Conservation (phyloP, 176 grass and related monocot genomes). For the Elymus sibiricus region DNA sequence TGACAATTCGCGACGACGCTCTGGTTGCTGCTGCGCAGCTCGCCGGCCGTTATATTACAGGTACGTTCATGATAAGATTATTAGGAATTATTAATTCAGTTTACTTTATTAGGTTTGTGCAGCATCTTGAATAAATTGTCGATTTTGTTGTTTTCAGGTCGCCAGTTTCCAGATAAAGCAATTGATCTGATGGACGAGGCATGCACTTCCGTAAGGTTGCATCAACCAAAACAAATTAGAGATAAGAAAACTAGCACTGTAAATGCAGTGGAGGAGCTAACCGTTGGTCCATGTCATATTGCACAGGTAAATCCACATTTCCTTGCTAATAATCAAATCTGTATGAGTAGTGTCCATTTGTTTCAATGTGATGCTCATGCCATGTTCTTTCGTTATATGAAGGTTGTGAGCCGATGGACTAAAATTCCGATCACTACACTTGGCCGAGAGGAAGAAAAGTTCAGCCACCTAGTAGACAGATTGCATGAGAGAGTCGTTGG, state of each 20-base stretch:
- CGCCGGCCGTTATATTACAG: slow-evolving; percentile 9
- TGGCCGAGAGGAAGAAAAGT: background rate
- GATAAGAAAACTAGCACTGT: background rate
- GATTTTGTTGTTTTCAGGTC: background rate
- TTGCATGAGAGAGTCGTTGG: slow-evolving; percentile 26
- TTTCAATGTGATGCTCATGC: background rate
- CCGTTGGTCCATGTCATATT: background rate
- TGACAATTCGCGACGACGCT: background rate
- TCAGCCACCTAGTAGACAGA: background rate
- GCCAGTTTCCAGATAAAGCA: slow-evolving; percentile 30
- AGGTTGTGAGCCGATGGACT: slow-evolving; percentile 23
- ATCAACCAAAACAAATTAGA: background rate
- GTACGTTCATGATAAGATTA: background rate
- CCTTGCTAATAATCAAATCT: background rate
- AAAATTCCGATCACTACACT: slow-evolving; percentile 36
- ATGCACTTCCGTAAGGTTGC: background rate
- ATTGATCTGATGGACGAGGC: slow-evolving; percentile 34
- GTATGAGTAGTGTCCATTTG: background rate
- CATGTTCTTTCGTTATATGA: background rate
- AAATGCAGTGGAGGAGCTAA: background rate
- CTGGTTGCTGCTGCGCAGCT: slow-evolving; percentile 3
- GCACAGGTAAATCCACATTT: background rate
- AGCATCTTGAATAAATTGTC: background rate
- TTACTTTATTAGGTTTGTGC: background rate
- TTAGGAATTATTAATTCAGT: too few species aligned